Evolutionary conservation across 345 rosid species (phyloP).

Genomic region (Corchorus capsularis): DNA sequence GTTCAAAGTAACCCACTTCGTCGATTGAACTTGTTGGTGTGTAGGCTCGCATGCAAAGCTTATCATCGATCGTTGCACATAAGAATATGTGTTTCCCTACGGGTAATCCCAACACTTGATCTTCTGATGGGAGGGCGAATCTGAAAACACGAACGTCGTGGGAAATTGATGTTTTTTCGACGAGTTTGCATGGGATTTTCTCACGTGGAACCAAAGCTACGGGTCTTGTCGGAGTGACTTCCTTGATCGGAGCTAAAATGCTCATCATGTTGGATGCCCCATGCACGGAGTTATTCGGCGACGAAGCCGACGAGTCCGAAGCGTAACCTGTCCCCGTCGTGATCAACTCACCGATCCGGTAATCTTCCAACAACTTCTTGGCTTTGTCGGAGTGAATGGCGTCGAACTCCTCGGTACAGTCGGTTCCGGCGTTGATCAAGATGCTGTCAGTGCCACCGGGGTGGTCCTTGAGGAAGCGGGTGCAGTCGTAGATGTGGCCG

Average conservation of each 20-base stretch:
- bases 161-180: conserved; percentile 67
- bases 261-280: conserved; percentile 43
- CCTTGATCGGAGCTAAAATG: conserved; percentile 65
- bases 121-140: conserved; percentile 71
- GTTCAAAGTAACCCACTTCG: conserved; percentile 71
- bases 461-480: conserved; percentile 84
- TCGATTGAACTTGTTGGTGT: conserved; percentile 74
- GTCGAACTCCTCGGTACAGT: conserved; percentile 93
- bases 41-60: conserved; percentile 85
- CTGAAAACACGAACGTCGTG: conserved; percentile 67
- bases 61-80: conserved; percentile 63
- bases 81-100: conserved; percentile 88
- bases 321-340: conserved; percentile 48
- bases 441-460: conserved; percentile 92
- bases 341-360: conserved; percentile 76
- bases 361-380: conserved; percentile 72
- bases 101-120: conserved; percentile 71
- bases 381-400: conserved; percentile 96
- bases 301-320: conserved; percentile 58
- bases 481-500: conserved; percentile 90
- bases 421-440: conserved; percentile 84
- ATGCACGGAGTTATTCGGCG: conserved; percentile 73
- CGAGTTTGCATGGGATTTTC: conserved; percentile 75
- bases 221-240: conserved; percentile 38
- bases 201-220: conserved; percentile 79